Evolutionary conservation across 2,329 filamentous ascomycete species (phyloP).

Genomic region (Fusarium phyllophilum): DNA sequence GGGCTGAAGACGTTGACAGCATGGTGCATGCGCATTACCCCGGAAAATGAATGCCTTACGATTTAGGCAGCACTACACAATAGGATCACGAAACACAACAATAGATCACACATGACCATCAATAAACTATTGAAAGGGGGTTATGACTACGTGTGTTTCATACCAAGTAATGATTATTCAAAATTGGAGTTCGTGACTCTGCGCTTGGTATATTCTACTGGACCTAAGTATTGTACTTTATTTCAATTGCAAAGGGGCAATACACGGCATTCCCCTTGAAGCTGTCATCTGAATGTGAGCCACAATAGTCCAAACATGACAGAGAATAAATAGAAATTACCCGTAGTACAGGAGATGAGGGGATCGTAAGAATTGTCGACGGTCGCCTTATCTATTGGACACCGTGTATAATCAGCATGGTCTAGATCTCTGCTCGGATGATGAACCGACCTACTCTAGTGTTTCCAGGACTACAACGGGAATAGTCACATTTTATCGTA

Average conservation of each 20-base stretch:
- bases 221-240: neutral
- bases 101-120: neutral
- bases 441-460: neutral
- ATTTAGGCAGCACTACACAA: neutral
- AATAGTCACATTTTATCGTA: neutral
- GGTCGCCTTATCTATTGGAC: neutral
- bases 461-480: neutral
- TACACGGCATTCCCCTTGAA: too few relatives aligned
- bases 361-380: neutral
- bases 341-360: neutral
- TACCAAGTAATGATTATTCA: neutral
- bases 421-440: neutral
- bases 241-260: too few relatives aligned
- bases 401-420: neutral
- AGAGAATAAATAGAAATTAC: neutral
- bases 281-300: neutral
- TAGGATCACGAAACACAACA: neutral
- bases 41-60: neutral
- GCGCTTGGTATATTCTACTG: neutral
- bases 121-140: neutral
- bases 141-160: neutral
- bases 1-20: conserved; percentile 40
- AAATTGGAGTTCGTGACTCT: neutral
- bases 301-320: neutral
- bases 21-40: neutral